Percentiles rank a stretch among this genome's conserved stretches.
Evolutionary conservation across 2,329 filamentous ascomycete genomes (phyloP).

Genomic region (Calonectria honghensis): DNA sequence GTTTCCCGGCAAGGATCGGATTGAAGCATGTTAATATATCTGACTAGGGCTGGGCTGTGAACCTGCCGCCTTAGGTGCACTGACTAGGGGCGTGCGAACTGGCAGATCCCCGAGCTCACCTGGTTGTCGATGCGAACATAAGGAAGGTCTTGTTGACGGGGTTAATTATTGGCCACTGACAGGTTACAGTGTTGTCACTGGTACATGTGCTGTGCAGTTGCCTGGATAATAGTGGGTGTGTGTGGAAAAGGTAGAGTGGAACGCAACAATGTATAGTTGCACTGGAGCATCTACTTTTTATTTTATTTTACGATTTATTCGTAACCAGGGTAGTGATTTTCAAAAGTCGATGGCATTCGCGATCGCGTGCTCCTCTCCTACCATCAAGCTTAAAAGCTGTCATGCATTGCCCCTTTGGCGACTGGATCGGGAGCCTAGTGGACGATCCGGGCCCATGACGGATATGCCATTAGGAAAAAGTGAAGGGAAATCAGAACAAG

Average conservation of each 20-base stretch:
- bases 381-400: slow-evolving; percentile 7
- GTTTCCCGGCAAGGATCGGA: slow-evolving; percentile 3
- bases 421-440: not conserved
- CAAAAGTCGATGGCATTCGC: slow-evolving; percentile 4
- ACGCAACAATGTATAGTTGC: slow-evolving; percentile 1
- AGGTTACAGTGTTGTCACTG: not conserved
- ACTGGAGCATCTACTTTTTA: not conserved
- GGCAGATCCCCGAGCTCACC: not conserved
- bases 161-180: not conserved
- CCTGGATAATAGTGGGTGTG: not conserved
- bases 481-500: slow-evolving; percentile 7
- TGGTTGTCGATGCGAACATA: not conserved
- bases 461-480: slow-evolving; percentile 5
- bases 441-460: slow-evolving; percentile 19
- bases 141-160: not conserved
- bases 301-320: not conserved
- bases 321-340: slow-evolving; percentile 25
- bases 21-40: not conserved
- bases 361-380: slow-evolving; percentile 27
- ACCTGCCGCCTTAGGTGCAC: not conserved
- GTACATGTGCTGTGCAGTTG: not conserved
- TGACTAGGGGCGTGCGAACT: slow-evolving; percentile 17
- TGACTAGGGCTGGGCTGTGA: not conserved
- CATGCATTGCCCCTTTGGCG: slow-evolving; percentile 23
- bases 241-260: not conserved